Percentiles rank a stretch among this genome's conserved stretches.
Conservation (phyloP, 1,139 yeast genomes). For the Sugiyamaella castrensis region DNA sequence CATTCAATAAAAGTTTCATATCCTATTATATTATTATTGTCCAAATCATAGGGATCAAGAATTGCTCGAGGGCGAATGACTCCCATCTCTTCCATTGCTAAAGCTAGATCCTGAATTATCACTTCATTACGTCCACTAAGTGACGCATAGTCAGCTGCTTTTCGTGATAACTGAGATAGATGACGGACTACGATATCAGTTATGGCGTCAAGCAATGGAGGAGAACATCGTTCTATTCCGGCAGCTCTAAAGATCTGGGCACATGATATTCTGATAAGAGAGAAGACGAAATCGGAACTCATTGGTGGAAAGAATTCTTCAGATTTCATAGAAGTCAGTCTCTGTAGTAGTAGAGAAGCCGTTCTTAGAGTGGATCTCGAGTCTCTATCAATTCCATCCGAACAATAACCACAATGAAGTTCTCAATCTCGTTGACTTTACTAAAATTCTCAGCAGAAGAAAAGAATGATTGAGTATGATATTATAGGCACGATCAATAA, state of each 20-base stretch:
- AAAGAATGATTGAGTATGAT: neutral
- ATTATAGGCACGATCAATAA: neutral
- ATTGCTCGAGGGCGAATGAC: conserved; percentile 49
- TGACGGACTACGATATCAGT: conserved; percentile 63
- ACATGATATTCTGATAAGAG: conserved; percentile 59
- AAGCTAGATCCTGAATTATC: conserved; percentile 56
- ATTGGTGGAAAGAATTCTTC: conserved; percentile 15
- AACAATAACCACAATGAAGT: no score
- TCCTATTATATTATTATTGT: conserved; percentile 36
- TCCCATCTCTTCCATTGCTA: conserved; percentile 55
- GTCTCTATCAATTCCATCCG: no score
- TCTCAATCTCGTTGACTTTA: neutral
- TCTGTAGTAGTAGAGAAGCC: no score
- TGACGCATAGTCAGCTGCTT: conserved; percentile 44
- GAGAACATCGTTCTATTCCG: conserved; percentile 70
- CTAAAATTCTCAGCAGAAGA: neutral
- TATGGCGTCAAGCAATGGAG: conserved; percentile 56
- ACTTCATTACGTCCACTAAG: conserved; percentile 43
- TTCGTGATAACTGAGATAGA: conserved; percentile 46
- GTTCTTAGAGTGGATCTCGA: no score
- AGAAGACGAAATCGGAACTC: conserved; percentile 52
- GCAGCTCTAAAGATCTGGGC: conserved; percentile 64
- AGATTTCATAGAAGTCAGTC: no score
- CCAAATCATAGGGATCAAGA: conserved; percentile 40
- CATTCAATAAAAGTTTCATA: conserved; percentile 47